Evolutionary conservation across 441 rosid species (phyloP).

Genomic region (Croton setiger): DNA sequence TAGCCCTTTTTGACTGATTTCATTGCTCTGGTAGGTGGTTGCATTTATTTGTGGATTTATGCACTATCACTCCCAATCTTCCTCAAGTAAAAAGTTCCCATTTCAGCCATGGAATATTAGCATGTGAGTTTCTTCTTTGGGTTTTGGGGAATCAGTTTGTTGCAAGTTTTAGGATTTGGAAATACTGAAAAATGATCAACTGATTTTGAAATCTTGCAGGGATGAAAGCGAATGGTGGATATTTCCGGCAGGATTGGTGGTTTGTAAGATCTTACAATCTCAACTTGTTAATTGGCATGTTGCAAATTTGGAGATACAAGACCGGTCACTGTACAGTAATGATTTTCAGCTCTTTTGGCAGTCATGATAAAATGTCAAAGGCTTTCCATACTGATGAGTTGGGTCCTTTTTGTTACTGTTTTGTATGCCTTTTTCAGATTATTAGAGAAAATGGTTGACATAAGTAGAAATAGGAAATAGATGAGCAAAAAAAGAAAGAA

Average conservation of each 20-base stretch:
- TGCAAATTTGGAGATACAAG: constrained; percentile 98
- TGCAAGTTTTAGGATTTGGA: neutral
- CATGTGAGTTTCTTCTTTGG: constrained; percentile 64
- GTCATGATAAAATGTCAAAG: constrained; percentile 46
- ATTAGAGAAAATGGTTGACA: constrained; percentile 30
- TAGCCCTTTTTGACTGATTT: neutral
- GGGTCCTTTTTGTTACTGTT: constrained; percentile 20
- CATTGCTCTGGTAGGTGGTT: constrained; percentile 53
- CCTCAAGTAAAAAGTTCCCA: constrained; percentile 63
- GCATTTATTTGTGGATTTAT: constrained; percentile 91
- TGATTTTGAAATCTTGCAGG: constrained; percentile 49
- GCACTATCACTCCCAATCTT: constrained; percentile 62
- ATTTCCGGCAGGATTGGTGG: constrained; percentile 90
- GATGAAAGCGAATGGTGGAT: constrained; percentile 99
- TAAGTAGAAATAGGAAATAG: constrained; percentile 27
- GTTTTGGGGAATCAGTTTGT: neutral
- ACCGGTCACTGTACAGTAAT: constrained; percentile 92
- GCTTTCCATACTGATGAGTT: constrained; percentile 24
- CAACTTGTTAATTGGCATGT: constrained; percentile 96
- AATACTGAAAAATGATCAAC: constrained; percentile 4
- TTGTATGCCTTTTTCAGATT: constrained; percentile 27
- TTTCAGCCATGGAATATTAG: constrained; percentile 96
- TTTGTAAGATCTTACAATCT: constrained; percentile 89
- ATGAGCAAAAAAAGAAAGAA: constrained; percentile 5
- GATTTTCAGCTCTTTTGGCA: constrained; percentile 96